These are phyloP conservation scores for Claviceps pazoutovae DNA, from an alignment of 2,329 filamentous ascomycete species.

Conservation along the genomic window DNA sequence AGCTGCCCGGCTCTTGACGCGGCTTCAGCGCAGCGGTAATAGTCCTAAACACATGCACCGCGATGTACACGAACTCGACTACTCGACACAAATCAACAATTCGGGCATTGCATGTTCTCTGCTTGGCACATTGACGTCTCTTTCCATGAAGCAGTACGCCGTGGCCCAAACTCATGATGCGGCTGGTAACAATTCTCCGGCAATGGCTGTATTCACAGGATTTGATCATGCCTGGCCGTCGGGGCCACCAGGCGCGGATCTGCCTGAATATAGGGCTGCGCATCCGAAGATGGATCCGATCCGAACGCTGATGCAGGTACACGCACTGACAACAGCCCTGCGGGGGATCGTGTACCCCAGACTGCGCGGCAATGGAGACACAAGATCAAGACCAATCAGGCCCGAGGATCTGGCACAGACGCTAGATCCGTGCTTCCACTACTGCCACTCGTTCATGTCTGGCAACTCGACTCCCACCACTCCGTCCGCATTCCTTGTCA, in stretches of 20 bases:
- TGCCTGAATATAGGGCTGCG: not conserved
- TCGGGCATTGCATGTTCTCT: constrained; percentile 43
- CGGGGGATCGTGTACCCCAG: not conserved
- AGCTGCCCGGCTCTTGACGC: constrained; percentile 36
- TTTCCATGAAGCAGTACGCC: not conserved
- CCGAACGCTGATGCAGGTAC: constrained; percentile 3
- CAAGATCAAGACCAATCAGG: constrained; percentile 1
- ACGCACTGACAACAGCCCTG: not conserved
- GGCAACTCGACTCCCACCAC: constrained; percentile 19
- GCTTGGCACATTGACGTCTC: constrained; percentile 28
- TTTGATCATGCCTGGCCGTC: constrained; percentile 4
- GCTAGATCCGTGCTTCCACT: constrained; percentile 21
- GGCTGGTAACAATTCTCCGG: not conserved
- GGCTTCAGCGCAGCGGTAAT: constrained; percentile 9
- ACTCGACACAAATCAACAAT: constrained; percentile 9
- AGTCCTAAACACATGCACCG: not conserved
- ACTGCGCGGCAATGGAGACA: not conserved
- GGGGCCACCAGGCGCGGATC: not conserved
- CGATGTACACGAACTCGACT: constrained; percentile 3
- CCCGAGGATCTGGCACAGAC: constrained; percentile 19
- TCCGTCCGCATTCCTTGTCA: constrained; percentile 23
- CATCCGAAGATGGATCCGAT: constrained; percentile 2
- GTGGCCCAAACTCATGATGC: not conserved
- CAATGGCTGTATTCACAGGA: not conserved
- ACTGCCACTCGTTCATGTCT: constrained; percentile 25